phyloP scores from a whole-genome alignment of 2,329 filamentous ascomycete species.

The Nectriaceae sp. region DNA sequence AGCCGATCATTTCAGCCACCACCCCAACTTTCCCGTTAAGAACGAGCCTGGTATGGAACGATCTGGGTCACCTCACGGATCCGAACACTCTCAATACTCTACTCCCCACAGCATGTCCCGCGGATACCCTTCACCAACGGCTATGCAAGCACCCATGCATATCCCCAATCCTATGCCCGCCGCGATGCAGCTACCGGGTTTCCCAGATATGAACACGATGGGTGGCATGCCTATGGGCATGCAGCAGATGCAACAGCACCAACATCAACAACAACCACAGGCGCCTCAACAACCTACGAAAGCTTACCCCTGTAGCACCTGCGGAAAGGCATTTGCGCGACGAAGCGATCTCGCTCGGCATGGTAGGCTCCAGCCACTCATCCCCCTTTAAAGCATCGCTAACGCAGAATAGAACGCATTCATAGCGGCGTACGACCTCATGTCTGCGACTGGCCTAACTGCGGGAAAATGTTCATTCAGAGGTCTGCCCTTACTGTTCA shows the following conservation, averaged over 20 bases:
- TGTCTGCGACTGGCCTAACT: constrained; percentile 84
- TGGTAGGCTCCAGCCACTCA: constrained; percentile 63
- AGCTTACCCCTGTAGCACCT: constrained; percentile 87
- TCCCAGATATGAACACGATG: constrained; percentile 47
- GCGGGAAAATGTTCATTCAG: constrained; percentile 97
- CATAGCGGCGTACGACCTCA: constrained; percentile 91
- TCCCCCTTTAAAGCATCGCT: constrained; percentile 23
- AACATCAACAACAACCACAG: constrained; percentile 34
- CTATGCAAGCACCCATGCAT: constrained; percentile 53
- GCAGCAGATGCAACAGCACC: constrained; percentile 38
- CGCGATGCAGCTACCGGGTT: constrained; percentile 45
- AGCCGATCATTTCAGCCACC: constrained; percentile 33
- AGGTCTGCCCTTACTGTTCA: constrained; percentile 94
- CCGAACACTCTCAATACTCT: constrained; percentile 60
- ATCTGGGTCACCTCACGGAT: constrained; percentile 59
- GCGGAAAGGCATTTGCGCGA: constrained; percentile 87
- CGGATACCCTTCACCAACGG: constrained; percentile 55
- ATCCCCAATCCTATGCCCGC: constrained; percentile 45
- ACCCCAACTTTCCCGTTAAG: constrained; percentile 37
- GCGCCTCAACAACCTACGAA: constrained; percentile 50
- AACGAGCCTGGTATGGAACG: constrained; percentile 49
- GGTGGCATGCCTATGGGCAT: constrained; percentile 40
- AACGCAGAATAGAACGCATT: constrained; percentile 76
- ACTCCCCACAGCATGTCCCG: constrained; percentile 48
- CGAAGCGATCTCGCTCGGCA: constrained; percentile 93